Evolutionary conservation across 331 rosid species (phyloP).

Genomic region (Malus hybrid): DNA sequence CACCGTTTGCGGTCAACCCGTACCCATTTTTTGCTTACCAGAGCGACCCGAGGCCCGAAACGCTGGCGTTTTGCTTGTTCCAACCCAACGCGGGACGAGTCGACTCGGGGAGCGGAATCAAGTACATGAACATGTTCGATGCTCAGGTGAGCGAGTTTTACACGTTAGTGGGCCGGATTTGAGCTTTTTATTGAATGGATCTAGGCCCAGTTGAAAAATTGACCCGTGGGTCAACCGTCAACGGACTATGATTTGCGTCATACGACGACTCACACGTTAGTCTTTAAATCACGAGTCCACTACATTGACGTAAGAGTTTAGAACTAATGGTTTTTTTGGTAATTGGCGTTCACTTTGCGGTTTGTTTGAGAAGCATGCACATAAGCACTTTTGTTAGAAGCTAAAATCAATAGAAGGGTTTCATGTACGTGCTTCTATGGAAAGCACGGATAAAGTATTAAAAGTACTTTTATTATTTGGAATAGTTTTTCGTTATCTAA

Average conservation of each 20-base stretch:
- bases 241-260: neutral
- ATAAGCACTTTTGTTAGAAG: neutral
- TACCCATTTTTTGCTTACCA: conserved; percentile 83
- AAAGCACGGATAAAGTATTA: too few relatives aligned
- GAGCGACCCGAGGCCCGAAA: conserved; percentile 77
- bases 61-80: conserved; percentile 75
- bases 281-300: neutral
- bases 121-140: conserved; percentile 89
- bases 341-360: too few relatives aligned
- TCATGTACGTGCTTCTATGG: too few relatives aligned
- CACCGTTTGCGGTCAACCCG: conserved; percentile 71
- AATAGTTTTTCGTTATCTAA: too few relatives aligned
- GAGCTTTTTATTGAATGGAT: neutral
- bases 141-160: conserved; percentile 56
- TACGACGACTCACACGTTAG: neutral
- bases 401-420: neutral
- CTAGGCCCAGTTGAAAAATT: conserved; percentile 5
- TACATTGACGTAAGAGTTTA: neutral
- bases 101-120: conserved; percentile 64
- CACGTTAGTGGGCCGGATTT: neutral
- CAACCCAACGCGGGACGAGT: conserved; percentile 80
- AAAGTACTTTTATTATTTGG: neutral
- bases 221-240: conserved; percentile 2
- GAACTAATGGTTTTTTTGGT: neutral
- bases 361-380: neutral